These are phyloP conservation scores for Linnemannia exigua DNA, from an alignment of 192 early-diverging fungal genomes.

Conservation along the genomic window DNA sequence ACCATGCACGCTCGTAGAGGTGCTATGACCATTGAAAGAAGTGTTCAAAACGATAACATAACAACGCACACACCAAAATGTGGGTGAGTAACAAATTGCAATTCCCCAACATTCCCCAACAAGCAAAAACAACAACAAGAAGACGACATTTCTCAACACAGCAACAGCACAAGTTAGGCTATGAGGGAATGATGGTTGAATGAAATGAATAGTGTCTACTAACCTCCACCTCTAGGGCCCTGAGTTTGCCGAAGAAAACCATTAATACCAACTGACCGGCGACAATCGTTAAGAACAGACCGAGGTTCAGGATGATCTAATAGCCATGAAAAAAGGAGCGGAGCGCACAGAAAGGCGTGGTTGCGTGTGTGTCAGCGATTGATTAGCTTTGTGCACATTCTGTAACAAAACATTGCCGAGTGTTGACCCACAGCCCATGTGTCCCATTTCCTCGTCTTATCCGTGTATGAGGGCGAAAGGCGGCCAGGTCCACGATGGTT, in stretches of 20 bases:
- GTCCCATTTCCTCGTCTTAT: not conserved
- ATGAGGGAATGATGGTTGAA: not conserved
- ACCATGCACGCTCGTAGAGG: conserved; percentile 98
- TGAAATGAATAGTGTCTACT: not conserved
- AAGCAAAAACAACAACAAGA: not conserved
- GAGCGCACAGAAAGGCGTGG: not conserved
- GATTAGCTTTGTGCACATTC: too few species aligned
- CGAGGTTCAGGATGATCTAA: conserved; percentile 86
- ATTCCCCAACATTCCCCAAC: not conserved
- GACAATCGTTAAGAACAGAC: conserved; percentile 83
- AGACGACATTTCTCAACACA: too few species aligned
- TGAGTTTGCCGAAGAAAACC: conserved; percentile 92
- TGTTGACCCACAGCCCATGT: not conserved
- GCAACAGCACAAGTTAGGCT: too few species aligned
- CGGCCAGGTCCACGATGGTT: not conserved
- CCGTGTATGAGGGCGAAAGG: not conserved
- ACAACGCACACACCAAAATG: not conserved
- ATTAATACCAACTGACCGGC: conserved; percentile 82
- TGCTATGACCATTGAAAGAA: conserved; percentile 67
- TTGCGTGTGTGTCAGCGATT: not conserved
- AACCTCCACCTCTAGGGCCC: conserved; percentile 95
- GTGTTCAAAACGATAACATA: not conserved
- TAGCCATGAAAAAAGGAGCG: not conserved
- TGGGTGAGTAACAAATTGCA: conserved; percentile 11
- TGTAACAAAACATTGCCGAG: not conserved